Evolutionary conservation across 2,329 filamentous ascomycete species (phyloP), one percentile per base, ranked within the genome.

Genomic region (Rutstroemia sp.): DNA sequence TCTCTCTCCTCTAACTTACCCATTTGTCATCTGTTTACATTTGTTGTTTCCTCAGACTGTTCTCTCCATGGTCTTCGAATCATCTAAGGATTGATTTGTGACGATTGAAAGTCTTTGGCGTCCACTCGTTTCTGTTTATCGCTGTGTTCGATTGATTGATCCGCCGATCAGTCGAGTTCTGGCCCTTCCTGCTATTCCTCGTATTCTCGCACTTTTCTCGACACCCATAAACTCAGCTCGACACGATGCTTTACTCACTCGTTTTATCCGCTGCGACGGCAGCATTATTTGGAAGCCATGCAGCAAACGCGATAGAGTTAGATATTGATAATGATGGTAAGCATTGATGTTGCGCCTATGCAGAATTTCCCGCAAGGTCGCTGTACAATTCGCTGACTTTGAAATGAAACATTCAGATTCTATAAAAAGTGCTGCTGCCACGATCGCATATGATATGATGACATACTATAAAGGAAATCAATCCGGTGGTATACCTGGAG

Each of bases 401-500:
- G 39, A n/a, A n/a, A 17, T 19, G 39, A 42, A 42, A 42, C 59
- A 72, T 72, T 66, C 37, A 76, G 76, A 61, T 44, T 70, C 68
- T 3, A 69, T 70, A 41, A 69, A 66, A 50, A 64, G 51, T 58
- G 62, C 59, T 10, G 64, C 68, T 9, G 58, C 66, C 5, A 68
- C 68, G 2, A 63, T 70, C 39, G 68, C 67, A 46, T 70, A 67
- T 58, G 68, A 70, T 54, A 66, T 70, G 65, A 69, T 70, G 68
- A 65, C 60, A 51, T 69, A 68, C 57, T 83, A 83, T 63, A 66
- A 66, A 41, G 68, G 68, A 25, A 70, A 70, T 51, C 41, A 54
- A 41, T 62, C 75, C 68, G 38, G 75, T 70, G 45, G 73, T 51
- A 73, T 76, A 39, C 76, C 77, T 2, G 78, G 78, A 46, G 76